Evolutionary conservation across 2,329 filamentous ascomycete genomes (phyloP), one percentile per base, ranked within the genome.

Genomic region (Aureobasidium sp.): DNA sequence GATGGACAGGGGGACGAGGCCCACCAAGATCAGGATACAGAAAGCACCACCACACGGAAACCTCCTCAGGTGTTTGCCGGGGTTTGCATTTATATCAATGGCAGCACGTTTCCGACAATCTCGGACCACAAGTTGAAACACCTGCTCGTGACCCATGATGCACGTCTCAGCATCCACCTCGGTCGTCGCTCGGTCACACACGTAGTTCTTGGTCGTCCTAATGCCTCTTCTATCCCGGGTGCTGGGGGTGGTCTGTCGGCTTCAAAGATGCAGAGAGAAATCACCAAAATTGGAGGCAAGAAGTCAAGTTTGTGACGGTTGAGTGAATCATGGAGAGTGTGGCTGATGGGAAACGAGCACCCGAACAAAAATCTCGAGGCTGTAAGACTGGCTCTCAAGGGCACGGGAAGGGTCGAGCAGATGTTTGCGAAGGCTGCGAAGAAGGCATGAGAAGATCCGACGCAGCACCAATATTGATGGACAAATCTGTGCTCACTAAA

Each of bases 261-360:
- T 1, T 81, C 81, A 32, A 97, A 97, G 77, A 76, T 95, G 53
- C 88, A 96, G 67, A 89, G 84, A 72, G 92, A 96, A 76, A 88
- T 95, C 61, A 74, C 78, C 30, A 81, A 82, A 61, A 78, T 85
- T 6, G 80, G 87, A 27, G 89, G 89, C 10, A 84, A 83, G 65
- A 84, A 82, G 80, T 96, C 57, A 92, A 87, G 75, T 93, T 88
- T 72, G 88, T 97, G 59, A 84, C 81, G 55, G 89, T 87, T 32
- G 88, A 95, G 68, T 97, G 91, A 90, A 84, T 90, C 7, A 75
- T 96, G n/a, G 89, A 95, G 71, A 92, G 90, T 71, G 80, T 96
- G 67, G 89, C 87, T 66, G 85, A 82, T 1, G 87, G 87, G 3
- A 89, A 84, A 71, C 80, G 91, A 61, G 78, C 95, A 47, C 80